Evolutionary conservation across 169 alveolate species (phyloP), one percentile per base, ranked within the genome.

Genomic region (Plasmodium inui): DNA sequence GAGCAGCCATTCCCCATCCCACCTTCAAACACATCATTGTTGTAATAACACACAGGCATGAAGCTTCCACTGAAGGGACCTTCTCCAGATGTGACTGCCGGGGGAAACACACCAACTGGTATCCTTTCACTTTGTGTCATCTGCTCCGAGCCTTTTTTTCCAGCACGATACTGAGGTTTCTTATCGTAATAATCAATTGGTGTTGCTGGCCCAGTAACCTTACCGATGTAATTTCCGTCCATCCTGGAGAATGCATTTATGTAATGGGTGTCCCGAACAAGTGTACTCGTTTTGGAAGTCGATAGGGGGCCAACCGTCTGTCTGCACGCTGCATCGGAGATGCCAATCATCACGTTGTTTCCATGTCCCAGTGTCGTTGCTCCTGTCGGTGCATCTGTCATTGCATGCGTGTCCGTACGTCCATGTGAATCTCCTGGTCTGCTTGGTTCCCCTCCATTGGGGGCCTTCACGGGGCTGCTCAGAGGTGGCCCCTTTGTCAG

Each of bases 211-310:
- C 93, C 93, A 3, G 93, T 85, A 14, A 85, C 93, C 34, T 72
- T 85, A 10, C 93, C 93, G 28, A 85, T 12, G 80, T 85, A 85
- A 74, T 85, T 74, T 4, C 93, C 93, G 72, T 44, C 46, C 50
- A 14, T n/a, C 78, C 93, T 19, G 22, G 93, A 85, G 61, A 85
- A 85, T 14, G 93, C 93, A 85, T 85, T 85, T 76, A 85, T 73
- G 61, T 85, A 85, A 74, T 85, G 41, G 12, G 71, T 85, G 78
- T 85, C 67, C 39, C 28, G 17, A 19, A 85, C 41, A 34, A 85
- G 8, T 57, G 39, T 76, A 22, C 93, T 85, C 26, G 74, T 83
- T 73, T 6, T 85, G 37, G 34, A 74, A 1, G 93, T 85, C 61
- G 85, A 46, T 30, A 85, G 57, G 6, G 93, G 93, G 5, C 93